Evolutionary conservation across 1,284 basidiomycete species (phyloP), one percentile per base, ranked within the genome.

Genomic region (Cryptococcus floricola): DNA sequence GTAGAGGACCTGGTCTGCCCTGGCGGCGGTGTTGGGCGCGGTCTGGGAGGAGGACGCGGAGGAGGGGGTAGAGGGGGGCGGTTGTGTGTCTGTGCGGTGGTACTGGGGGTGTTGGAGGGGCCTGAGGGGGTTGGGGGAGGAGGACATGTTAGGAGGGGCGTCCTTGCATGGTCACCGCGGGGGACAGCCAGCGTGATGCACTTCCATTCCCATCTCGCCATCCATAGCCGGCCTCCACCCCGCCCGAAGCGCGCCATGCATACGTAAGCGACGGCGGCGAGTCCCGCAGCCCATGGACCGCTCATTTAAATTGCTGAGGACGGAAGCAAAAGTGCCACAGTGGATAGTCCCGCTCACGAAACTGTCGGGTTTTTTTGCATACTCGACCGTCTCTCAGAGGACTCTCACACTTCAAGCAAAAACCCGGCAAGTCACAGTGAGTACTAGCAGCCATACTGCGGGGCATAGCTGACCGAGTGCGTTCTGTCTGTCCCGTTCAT

Each of bases 1-100:
- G 61, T 76, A 66, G 4, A 76, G 60, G 10, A 77, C 72, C 60
- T 75, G 74, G 65, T 77, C 76, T 8, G 62, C 56, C 39, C 70
- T 56, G 38, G 55, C 68, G 5, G 57, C 52, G 19, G 57, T 52
- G 13, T 50, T 43, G 18, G 42, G 39, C 2, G 46, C 58, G 3
- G 61, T 56, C 50, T 65, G 62, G 13, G 64, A 65, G 7, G 59
- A 57, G 4, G 60, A 62, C 1, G 66, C 56, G 10, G 60, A 62
- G n/a, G 61, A 64, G 31, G 31, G 4, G 31, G 7, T 34, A 3
- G 56, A 57, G 23, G 63, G 87, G 48, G 28, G 27, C 27, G 34
- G 23, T 2, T 19, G 16, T 23, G 48, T 38, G 31, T 27, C 9
- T 23, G 31, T 13, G 38, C 48, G 48, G 14, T n/a, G 27, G 19